Base-by-base conservation (phyloP, 768 basidiomycete genomes). In the Mycena filopes region DNA sequence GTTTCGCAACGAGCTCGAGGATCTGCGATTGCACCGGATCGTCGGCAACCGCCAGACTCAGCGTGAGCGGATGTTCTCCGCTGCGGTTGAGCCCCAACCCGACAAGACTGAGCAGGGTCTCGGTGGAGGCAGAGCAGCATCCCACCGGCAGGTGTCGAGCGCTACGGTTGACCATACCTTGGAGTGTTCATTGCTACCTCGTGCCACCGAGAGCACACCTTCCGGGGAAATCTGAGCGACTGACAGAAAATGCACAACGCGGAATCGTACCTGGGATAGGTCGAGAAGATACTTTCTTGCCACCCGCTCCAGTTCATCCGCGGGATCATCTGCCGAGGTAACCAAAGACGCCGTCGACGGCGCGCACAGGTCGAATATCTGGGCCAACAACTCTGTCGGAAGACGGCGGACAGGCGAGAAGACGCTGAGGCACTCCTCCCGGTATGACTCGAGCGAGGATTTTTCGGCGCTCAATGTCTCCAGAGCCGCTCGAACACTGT, bases 161-260 rank as follows among this genome's bases (percentile, higher is more conserved):
- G 36, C 28, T 8, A 66, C 41, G n/a, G 45, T 48, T 9, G 58
- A 26, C 65, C 65, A 66, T 6, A 33, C 12, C 12, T 36, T 4
- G 64, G 33, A 2, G 64, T 54, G 3, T 29, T 38, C 43, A 60
- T 59, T 10, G 31, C 50, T 1, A 55, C 25, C 20, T 7, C 20
- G 20, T 60, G 26, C 64, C 64, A 65, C n/a, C 26, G 53, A 3
- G 49, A 65, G 28, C 64, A 60, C 9, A 65, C 64, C 57, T 65
- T 11, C 6, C n/a, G n/a, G n/a, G n/a, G n/a, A n/a, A n/a, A n/a
- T n/a, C n/a, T n/a, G n/a, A n/a, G n/a, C n/a, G n/a, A 31, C 31
- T 33, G 12, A 33, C 31, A 33, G 31, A 33, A 33, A 33, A 12
- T 6, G 31, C 31, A 33, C 31, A 33, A 33, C 7, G 12, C 31